These are phyloP conservation scores for Balakata baccata DNA, from an alignment of 345 rosid genomes.

Conservation along the genomic window DNA sequence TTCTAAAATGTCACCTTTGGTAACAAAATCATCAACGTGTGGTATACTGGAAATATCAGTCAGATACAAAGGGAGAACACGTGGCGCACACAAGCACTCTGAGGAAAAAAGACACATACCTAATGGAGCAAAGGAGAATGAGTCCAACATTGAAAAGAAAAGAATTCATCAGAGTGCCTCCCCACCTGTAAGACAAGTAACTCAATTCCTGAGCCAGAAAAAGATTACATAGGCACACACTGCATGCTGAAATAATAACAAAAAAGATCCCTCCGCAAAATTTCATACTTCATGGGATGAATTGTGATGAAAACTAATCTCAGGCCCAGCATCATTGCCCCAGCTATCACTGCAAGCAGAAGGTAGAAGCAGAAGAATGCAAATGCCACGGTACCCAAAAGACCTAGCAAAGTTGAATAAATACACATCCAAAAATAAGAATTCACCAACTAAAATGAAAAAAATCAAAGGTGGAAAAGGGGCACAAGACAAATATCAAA, in stretches of 20 bases:
- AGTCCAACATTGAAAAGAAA: slow-evolving; percentile 98
- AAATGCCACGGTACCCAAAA: slow-evolving; percentile 89
- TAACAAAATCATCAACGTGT: slow-evolving; percentile 1
- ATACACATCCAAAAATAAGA: slow-evolving; percentile 15
- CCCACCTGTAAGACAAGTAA: slow-evolving; percentile 69
- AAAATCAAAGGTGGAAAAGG: background rate
- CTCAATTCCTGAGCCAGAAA: slow-evolving; percentile 20
- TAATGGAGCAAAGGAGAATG: slow-evolving; percentile 88
- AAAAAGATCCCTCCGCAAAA: slow-evolving; percentile 3
- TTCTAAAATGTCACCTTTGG: background rate
- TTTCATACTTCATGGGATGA: slow-evolving; percentile 92
- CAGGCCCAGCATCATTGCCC: slow-evolving; percentile 96
- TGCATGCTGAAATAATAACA: background rate
- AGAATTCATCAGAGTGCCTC: slow-evolving; percentile 98
- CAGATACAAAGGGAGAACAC: background rate
- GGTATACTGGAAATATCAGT: background rate
- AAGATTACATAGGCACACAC: slow-evolving; percentile 12
- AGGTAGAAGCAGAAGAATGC: slow-evolving; percentile 98
- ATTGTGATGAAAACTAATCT: slow-evolving; percentile 82
- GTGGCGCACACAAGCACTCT: background rate
- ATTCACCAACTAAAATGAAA: slow-evolving; percentile 3
- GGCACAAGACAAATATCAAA: background rate
- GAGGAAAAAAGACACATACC: slow-evolving; percentile 41
- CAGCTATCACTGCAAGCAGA: slow-evolving; percentile 89
- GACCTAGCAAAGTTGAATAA: slow-evolving; percentile 51